Conservation (phyloP, 345 rosid species). For the Litchi chinensis region DNA sequence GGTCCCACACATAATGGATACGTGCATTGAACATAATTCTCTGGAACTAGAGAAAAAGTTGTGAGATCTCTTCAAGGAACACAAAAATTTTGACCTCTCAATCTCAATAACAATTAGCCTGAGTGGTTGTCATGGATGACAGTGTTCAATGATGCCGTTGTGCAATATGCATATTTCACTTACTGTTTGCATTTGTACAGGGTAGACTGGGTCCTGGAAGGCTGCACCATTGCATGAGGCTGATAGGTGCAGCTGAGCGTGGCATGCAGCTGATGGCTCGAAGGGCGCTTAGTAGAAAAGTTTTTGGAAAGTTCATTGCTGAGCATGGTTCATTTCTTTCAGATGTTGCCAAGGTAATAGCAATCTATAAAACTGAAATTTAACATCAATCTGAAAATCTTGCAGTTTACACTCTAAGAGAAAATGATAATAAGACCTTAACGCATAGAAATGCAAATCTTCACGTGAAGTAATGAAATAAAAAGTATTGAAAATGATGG, state of each 20-base stretch:
- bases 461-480: background rate
- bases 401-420: background rate
- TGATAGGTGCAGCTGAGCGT: slow-evolving; percentile 96
- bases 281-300: slow-evolving; percentile 78
- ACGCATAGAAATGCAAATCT: too few relatives aligned
- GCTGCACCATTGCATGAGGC: slow-evolving; percentile 98
- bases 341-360: slow-evolving; percentile 77
- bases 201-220: slow-evolving; percentile 99
- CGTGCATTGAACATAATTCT: background rate
- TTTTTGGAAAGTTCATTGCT: slow-evolving; percentile 85
- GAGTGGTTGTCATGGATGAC: background rate
- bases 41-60: background rate
- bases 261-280: slow-evolving; percentile 92
- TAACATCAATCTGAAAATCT: background rate
- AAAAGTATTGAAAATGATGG: slow-evolving; percentile 3
- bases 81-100: background rate
- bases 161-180: background rate
- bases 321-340: slow-evolving; percentile 89
- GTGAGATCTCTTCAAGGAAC: background rate
- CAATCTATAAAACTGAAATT: background rate
- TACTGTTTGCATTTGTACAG: slow-evolving; percentile 45
- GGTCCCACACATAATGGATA: background rate
- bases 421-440: background rate
- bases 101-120: too few relatives aligned
- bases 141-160: background rate